These are phyloP conservation scores for Friedmanniomyces endolithicus DNA, from an alignment of 495 filamentous ascomycete species.

Conservation along the genomic window DNA sequence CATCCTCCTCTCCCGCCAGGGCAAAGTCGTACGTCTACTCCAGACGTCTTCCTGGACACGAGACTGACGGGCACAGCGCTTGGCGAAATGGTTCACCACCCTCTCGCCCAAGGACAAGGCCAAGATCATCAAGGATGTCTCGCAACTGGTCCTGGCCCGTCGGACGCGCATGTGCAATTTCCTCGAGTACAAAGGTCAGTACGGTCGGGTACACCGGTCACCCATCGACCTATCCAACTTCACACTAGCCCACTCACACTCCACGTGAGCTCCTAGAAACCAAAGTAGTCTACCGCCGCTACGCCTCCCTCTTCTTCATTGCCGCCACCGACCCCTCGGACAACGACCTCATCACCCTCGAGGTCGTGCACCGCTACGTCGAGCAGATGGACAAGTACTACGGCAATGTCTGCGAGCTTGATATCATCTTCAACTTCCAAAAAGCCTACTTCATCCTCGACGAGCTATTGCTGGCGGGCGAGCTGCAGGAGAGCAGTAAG, in stretches of 20 bases:
- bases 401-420: constrained; percentile 97
- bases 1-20: constrained; percentile 92
- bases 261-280: too few relatives aligned
- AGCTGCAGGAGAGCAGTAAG: constrained; percentile 98
- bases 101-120: constrained; percentile 96
- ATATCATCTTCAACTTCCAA: constrained; percentile 99
- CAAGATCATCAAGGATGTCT: constrained; percentile 99
- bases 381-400: constrained; percentile 99
- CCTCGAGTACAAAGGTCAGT: constrained; percentile 89
- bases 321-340: constrained; percentile 88
- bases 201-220: constrained; percentile 5
- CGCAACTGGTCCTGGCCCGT: constrained; percentile 89
- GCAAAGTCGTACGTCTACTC: constrained; percentile 74
- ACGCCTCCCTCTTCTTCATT: constrained; percentile 98
- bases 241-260: too few relatives aligned
- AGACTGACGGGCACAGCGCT: constrained; percentile 50
- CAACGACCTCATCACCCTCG: constrained; percentile 95
- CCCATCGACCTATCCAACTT: too few relatives aligned
- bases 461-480: constrained; percentile 86
- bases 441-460: constrained; percentile 99
- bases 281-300: constrained; percentile 96
- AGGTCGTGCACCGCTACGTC: constrained; percentile 96
- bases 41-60: constrained; percentile 8
- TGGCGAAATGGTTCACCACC: constrained; percentile 99
- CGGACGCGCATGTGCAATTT: constrained; percentile 99